Conservation (phyloP, 257 asterid genomes). For the Jasminum sambac region DNA sequence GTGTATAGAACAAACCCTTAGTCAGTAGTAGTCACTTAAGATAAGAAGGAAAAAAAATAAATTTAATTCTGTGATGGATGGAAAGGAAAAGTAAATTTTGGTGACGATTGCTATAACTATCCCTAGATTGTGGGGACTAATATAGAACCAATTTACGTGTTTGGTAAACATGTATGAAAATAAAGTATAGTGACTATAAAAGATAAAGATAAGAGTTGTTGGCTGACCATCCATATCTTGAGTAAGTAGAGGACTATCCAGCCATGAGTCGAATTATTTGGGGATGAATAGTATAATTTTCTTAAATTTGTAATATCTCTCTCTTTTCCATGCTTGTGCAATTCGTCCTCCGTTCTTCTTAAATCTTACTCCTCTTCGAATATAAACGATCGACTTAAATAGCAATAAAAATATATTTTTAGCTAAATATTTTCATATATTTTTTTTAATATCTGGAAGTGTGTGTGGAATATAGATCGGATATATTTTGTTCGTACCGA, state of each 20-base stretch:
- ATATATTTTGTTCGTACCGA: not conserved
- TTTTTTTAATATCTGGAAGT: not conserved
- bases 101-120: too few species aligned
- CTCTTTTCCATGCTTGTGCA: not conserved
- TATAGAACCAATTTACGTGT: too few species aligned
- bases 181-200: not conserved
- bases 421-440: not conserved
- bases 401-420: not conserved
- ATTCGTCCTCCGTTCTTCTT: not conserved
- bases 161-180: too few species aligned
- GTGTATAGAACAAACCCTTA: too few species aligned
- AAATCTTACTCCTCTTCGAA: not conserved
- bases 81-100: too few species aligned
- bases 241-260: not conserved
- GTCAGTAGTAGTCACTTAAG: too few species aligned
- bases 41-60: too few species aligned
- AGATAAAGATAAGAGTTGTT: too few species aligned
- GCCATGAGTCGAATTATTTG: not conserved
- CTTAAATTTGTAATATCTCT: not conserved
- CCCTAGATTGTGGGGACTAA: too few species aligned
- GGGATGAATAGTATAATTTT: not conserved
- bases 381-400: not conserved
- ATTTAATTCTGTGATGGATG: too few species aligned
- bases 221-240: not conserved
- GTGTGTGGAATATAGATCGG: not conserved